phyloP scores from a whole-genome alignment of 1,284 basidiomycete species.

The Ganoderma leucocontextum region DNA sequence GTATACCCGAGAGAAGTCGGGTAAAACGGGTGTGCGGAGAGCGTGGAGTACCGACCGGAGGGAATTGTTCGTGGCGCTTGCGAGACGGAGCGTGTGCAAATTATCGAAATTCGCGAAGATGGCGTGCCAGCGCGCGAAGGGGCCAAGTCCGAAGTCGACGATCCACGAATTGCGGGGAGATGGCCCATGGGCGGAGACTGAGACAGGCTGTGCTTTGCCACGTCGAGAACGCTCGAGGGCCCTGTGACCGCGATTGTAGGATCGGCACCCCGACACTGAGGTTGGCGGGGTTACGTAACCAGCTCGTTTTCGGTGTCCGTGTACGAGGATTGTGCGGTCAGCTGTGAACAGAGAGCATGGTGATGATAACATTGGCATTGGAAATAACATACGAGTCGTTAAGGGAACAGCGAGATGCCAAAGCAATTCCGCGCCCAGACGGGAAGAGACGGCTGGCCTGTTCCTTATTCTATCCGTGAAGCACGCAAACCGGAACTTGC shows the following conservation, averaged over 20 bases:
- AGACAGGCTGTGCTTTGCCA: too few relatives aligned
- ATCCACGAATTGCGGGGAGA: neutral
- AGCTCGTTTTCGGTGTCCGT: neutral
- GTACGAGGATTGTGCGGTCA: neutral
- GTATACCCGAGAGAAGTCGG: neutral
- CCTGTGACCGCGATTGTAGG: neutral
- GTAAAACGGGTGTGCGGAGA: neutral
- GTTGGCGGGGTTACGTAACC: neutral
- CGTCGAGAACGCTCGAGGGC: neutral
- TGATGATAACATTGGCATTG: neutral
- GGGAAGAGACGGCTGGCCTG: neutral
- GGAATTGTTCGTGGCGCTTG: neutral
- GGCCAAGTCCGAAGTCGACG: neutral
- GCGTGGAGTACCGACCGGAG: neutral
- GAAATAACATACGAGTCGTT: slow-evolving; percentile 1
- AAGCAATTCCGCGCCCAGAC: neutral
- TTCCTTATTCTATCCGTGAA: neutral
- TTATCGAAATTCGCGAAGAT: neutral
- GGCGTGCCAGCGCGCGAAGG: neutral
- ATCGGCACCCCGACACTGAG: neutral
- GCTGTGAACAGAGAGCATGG: slow-evolving; percentile 3
- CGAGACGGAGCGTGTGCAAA: slow-evolving; percentile 5
- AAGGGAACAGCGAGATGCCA: neutral
- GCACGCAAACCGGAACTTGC: too few relatives aligned
- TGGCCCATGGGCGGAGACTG: slow-evolving; percentile 1